These are phyloP conservation scores for Plantago ovata DNA, from an alignment of 257 asterid genomes.

Conservation along the genomic window DNA sequence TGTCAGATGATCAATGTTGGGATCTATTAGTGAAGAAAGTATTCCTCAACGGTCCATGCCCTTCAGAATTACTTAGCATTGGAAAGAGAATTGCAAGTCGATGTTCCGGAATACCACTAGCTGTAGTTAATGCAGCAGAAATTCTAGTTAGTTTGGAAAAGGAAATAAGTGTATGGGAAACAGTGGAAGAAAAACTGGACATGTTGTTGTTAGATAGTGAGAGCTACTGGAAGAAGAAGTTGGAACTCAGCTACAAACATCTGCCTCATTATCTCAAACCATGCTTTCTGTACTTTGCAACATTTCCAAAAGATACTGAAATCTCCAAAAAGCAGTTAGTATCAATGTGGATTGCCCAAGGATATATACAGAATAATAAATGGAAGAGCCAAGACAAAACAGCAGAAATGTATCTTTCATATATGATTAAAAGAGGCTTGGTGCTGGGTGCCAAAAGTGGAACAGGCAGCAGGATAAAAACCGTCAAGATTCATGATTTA, in stretches of 20 bases:
- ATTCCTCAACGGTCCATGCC: conserved; percentile 9
- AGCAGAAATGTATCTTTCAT: not conserved
- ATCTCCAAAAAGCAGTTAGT: not conserved
- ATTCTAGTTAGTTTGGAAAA: conserved; percentile 10
- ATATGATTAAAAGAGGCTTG: not conserved
- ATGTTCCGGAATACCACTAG: conserved; percentile 19
- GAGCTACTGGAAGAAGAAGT: not conserved
- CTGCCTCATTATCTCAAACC: conserved; percentile 15
- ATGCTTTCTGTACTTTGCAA: conserved; percentile 20
- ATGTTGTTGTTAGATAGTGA: not conserved
- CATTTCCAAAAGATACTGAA: conserved; percentile 9
- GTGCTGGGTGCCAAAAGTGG: not conserved
- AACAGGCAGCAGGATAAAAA: not conserved
- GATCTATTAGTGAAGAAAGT: conserved; percentile 13
- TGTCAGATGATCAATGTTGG: conserved; percentile 13
- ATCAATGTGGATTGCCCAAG: not conserved
- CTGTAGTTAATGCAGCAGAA: conserved; percentile 20
- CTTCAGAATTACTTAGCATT: not conserved
- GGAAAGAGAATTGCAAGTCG: conserved; percentile 3
- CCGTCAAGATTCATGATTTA: not conserved
- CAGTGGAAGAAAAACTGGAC: conserved; percentile 9
- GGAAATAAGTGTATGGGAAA: conserved; percentile 10
- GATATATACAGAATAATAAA: not conserved
- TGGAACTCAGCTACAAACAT: conserved; percentile 11
- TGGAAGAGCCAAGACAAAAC: not conserved